These are phyloP conservation scores for Trichoderma sp. DNA, from an alignment of 2,329 filamentous ascomycete species.

Conservation along the genomic window DNA sequence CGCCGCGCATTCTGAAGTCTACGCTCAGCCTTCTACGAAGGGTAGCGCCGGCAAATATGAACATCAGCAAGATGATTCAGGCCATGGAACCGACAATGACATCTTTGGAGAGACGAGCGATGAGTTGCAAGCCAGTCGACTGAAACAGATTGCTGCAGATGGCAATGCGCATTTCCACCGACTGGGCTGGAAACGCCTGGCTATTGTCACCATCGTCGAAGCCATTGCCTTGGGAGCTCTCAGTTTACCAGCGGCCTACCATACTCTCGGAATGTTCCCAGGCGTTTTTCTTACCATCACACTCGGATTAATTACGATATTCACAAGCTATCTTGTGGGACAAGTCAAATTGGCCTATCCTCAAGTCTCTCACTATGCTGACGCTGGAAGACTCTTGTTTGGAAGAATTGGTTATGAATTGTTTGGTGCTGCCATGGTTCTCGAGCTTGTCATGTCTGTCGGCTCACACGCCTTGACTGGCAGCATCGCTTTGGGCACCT, in stretches of 20 bases:
- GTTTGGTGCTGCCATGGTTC: constrained; percentile 53
- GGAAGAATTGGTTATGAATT: constrained; percentile 57
- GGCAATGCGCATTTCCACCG: constrained; percentile 46
- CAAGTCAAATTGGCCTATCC: constrained; percentile 45
- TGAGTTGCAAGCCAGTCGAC: constrained; percentile 34
- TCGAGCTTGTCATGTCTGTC: constrained; percentile 65
- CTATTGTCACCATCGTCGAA: constrained; percentile 49
- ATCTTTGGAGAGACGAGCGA: constrained; percentile 27
- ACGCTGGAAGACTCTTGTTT: constrained; percentile 58
- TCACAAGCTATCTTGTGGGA: constrained; percentile 40
- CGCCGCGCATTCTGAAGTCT: neutral
- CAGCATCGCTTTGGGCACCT: constrained; percentile 59
- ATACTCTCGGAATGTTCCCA: constrained; percentile 37
- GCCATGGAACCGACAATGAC: constrained; percentile 13
- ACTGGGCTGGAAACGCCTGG: constrained; percentile 52
- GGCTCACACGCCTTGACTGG: constrained; percentile 65
- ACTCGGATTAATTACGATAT: constrained; percentile 39
- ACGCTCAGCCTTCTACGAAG: neutral
- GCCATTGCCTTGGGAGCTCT: constrained; percentile 50
- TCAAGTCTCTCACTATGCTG: constrained; percentile 60
- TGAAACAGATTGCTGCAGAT: constrained; percentile 41
- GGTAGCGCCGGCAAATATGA: neutral
- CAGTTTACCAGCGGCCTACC: constrained; percentile 45
- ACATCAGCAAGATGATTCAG: neutral
- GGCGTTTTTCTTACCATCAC: constrained; percentile 37